Evolutionary conservation across 1,284 basidiomycete species (phyloP), one percentile per base, ranked within the genome.

Genomic region (Papiliotrema fonsecae): DNA sequence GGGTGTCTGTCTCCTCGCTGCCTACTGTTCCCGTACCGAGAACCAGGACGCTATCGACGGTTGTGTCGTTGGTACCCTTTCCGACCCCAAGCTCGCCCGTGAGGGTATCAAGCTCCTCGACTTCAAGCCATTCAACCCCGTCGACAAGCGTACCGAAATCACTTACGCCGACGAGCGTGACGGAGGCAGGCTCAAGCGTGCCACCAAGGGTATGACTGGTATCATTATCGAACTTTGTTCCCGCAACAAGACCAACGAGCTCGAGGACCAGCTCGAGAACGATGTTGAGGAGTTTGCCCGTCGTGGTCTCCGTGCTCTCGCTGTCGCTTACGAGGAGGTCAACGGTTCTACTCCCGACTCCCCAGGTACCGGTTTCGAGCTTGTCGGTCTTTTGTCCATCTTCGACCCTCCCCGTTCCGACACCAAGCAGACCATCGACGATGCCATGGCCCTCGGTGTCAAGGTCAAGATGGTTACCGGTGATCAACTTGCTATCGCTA

Each of bases 391-490:
- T 30, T 85, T 97, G 56, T 85, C 93, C 61, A 97, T 97, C 79
- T 97, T 92, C 77, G 93, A 97, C 75, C 94, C 93, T 61, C 93
- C 93, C 60, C 90, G 93, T 77, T 87, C 88, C 9, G 94, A 98
- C 76, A 98, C 94, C 76, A 96, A 97, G 81, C 88, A 97, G 78
- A 98, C 94, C 31, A 96, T 98, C 70, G 91, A 97, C 73, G 91
- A 97, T 75, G 93, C 93, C 53, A 79, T 92, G 56, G 85, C 86
- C 54, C 88, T 97, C 72, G 93, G 94, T 77, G 92, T 97, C 62
- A 87, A 87, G 75, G 93, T 97, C 75, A 97, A 97, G 86, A 97
- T 97, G 94, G 92, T 97, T 58, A 97, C 93, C 42, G 93, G 93
- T 83, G 93, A 97, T 76, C 91, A 97, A 79, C 88, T 97, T 69